Evolutionary conservation across 805 yeast genomes (phyloP), one percentile per base, ranked within the genome.

Genomic region (Kodamaea lidongshanica): DNA sequence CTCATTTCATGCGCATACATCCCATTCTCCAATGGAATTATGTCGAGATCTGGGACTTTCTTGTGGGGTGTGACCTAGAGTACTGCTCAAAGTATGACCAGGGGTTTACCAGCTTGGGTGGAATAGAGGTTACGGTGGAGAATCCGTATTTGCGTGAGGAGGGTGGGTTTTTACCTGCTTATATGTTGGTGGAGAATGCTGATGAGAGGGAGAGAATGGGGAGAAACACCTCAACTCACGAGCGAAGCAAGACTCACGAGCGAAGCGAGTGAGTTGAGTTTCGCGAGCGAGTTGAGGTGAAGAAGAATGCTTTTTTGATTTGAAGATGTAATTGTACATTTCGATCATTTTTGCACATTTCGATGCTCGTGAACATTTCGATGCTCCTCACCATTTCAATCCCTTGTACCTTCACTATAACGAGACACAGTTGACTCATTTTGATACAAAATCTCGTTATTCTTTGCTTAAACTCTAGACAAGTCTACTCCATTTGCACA

Each of bases 51-150:
- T 92, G 98, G 98, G 74, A 74, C 41, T 88, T 89, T 48, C 55
- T 89, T 28, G 56, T 75, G 12, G 70, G 59, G 13, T 60, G 74
- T 12, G 49, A 67, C n/a, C 67, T 79, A 23, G 67, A 68, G 3
- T 87, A 89, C 51, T 89, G 97, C 51, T 44, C 50, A 2, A 58
- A 92, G 33, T 92, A 92, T 47, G 94, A 82, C 42, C 33, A 43
- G 20, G 98, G 98, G 0, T 92, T 80, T 48, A 88, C 98, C 1
- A 84, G 95, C 1, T 56, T 92, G 12, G 98, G 98, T 3, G 92
- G 95, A 0, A 59, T 75, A 1, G 58, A 70, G 33, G 71, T 75
- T 24, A 89, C 98, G 0, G 45, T 69, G 2, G 75, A 72, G 19
- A 92, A 92, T 50, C 95, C 94, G 8, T 65, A 59, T 33, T 51